Conservation (phyloP, 2,329 filamentous ascomycete genomes). For the Incumbomyces delicatus region DNA sequence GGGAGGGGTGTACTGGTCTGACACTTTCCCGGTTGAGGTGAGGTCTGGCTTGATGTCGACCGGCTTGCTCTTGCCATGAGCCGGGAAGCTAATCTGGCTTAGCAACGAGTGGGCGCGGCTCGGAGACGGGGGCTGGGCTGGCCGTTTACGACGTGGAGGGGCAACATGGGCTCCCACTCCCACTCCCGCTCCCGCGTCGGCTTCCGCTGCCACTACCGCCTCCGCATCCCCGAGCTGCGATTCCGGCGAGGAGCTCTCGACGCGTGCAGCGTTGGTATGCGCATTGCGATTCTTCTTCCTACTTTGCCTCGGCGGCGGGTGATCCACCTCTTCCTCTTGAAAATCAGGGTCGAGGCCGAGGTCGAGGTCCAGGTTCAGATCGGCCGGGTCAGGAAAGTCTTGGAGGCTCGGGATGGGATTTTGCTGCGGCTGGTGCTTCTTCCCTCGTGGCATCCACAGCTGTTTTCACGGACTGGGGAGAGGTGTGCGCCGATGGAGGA, state of each 20-base stretch:
- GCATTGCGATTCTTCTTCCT: constrained; percentile 7
- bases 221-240: too few species aligned
- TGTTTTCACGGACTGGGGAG: background rate
- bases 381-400: background rate
- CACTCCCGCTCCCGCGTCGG: too few species aligned
- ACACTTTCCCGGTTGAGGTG: constrained; percentile 17
- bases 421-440: background rate
- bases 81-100: background rate
- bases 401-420: background rate
- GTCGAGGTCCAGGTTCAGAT: background rate
- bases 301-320: background rate
- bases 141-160: too few species aligned
- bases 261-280: background rate
- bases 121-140: background rate
- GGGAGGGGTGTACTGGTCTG: constrained; percentile 19
- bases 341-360: background rate
- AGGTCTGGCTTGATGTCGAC: constrained; percentile 9
- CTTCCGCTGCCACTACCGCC: too few species aligned
- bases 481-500: background rate
- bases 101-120: background rate
- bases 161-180: too few species aligned
- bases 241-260: constrained; percentile 2
- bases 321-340: background rate
- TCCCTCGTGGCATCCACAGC: constrained; percentile 4
- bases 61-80: constrained; percentile 4